Conservation (phyloP, 306 rosid genomes). For the Astragalus membranaceus region DNA sequence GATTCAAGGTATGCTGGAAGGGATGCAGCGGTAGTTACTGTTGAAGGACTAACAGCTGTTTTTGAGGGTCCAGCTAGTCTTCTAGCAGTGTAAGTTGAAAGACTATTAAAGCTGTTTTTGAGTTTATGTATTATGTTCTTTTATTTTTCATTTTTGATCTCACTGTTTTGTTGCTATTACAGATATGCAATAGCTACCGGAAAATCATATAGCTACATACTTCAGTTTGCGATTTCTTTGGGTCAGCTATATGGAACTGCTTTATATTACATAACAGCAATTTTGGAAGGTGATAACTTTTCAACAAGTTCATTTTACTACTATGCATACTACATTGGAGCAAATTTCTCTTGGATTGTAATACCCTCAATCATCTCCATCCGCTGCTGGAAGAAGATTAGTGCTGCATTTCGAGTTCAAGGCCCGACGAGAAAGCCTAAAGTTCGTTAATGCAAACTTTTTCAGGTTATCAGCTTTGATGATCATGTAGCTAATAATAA, state of each 20-base stretch:
- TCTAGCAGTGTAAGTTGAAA: conserved; percentile 75
- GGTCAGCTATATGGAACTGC: conserved; percentile 80
- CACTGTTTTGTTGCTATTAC: conserved; percentile 12
- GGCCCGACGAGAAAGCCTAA: conserved; percentile 55
- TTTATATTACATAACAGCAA: conserved; percentile 60
- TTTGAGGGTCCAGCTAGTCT: conserved; percentile 86
- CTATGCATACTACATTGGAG: conserved; percentile 65
- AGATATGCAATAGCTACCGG: conserved; percentile 73
- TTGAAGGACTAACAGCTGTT: conserved; percentile 73
- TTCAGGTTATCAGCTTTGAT: neutral
- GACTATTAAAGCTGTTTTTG: too few species aligned
- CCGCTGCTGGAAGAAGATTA: conserved; percentile 78
- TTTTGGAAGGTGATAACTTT: conserved; percentile 75
- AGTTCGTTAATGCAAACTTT: conserved; percentile 42
- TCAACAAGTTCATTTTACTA: conserved; percentile 54
- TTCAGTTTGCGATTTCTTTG: conserved; percentile 77
- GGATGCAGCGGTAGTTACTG: conserved; percentile 59
- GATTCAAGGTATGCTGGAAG: conserved; percentile 87
- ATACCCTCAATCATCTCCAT: conserved; percentile 57
- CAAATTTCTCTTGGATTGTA: conserved; percentile 67
- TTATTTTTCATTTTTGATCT: neutral
- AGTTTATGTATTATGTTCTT: too few species aligned
- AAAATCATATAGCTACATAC: conserved; percentile 69
- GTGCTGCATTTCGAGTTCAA: conserved; percentile 42
- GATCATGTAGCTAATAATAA: neutral